phyloP scores from a whole-genome alignment of 139 green algal genomes.

The Micromonas pusilla region DNA sequence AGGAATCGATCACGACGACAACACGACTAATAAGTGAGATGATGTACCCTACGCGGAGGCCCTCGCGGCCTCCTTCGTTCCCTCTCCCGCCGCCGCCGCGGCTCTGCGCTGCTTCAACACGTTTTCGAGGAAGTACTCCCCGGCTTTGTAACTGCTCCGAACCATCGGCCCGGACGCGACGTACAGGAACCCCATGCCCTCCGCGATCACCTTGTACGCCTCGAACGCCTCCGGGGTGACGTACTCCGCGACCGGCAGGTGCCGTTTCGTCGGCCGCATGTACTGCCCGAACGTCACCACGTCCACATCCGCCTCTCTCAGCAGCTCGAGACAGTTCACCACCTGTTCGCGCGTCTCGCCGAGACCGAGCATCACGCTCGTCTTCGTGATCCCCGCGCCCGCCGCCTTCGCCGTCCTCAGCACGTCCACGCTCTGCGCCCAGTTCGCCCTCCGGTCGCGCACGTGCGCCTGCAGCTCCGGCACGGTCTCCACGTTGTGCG shows the following conservation, averaged over 20 bases:
- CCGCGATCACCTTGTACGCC: constrained; percentile 69
- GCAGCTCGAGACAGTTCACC: constrained; percentile 45
- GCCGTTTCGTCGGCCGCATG: constrained; percentile 93
- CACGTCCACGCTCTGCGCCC: constrained; percentile 76
- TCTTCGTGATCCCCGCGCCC: constrained; percentile 78
- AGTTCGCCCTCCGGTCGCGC: constrained; percentile 79
- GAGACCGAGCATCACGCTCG: constrained; percentile 94
- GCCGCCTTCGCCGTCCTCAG: constrained; percentile 76
- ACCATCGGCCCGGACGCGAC: constrained; percentile 90
- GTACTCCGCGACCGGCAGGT: constrained; percentile 95
- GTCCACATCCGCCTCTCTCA: constrained; percentile 67
- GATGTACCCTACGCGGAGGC: too few species aligned
- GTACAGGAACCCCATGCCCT: constrained; percentile 81
- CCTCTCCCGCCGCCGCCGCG: too few species aligned
- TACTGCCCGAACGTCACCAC: constrained; percentile 99
- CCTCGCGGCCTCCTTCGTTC: too few species aligned
- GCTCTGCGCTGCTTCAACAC: constrained; percentile 12
- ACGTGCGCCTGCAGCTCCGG: constrained; percentile 70
- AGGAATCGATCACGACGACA: too few species aligned
- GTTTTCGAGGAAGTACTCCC: constrained; percentile 69
- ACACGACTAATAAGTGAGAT: too few species aligned
- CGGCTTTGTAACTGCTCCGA: constrained; percentile 85
- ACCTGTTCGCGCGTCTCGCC: constrained; percentile 85
- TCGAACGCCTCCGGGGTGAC: constrained; percentile 93
- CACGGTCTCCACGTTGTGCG: constrained; percentile 99